Base-by-base conservation (phyloP, 768 basidiomycete genomes). In the Boletus insuetus region DNA sequence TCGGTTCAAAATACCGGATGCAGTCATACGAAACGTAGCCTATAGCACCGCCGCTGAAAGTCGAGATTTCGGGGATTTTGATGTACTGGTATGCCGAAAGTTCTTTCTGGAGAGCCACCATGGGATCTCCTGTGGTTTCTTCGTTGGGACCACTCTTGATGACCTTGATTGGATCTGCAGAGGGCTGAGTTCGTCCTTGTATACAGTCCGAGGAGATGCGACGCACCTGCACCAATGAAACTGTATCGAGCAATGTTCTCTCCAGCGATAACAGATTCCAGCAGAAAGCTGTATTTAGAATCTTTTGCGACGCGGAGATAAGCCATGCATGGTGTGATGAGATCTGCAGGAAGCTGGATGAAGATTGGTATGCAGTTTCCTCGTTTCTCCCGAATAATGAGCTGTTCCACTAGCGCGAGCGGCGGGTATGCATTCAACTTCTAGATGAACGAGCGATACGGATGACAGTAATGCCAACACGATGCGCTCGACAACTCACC, bases 11-110 rank as follows among this genome's bases (percentile, higher is more conserved):
- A 71, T 98, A 86, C 53, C 90, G 92, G 53, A 99, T 85, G 71
- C 93, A 94, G 70, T 99, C 97, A 75, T 94, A 99, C 13, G 93
- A 84, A 56, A 99, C 93, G 70, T 97, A 98, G 51, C 97, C 97
- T 66, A 98, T 92, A 2, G 95, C 96, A 43, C 97, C 97, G 44
- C 97, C 97, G 43, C 94, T 96, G 69, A 98, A 97, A 0, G 95
- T 95, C 2, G 91, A 87, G 35, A 96, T 80, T 70, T 95, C 90
- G 6, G 94, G 94, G 24, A 97, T 84, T 69, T 89, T 89, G 72
- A 97, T 82, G 69, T 95, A 97, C 70, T 88, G 81, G 76, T 98
- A 92, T 50, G 87, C 76, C 8, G 86, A 76, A 20, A 99, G 82
- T 69, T 96, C 94, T 62, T 83, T 85, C 74, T 98, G 89, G 43